Evolutionary conservation across 2,329 filamentous ascomycete genomes (phyloP), one percentile per base, ranked within the genome.

Genomic region (Fusarium sp.): DNA sequence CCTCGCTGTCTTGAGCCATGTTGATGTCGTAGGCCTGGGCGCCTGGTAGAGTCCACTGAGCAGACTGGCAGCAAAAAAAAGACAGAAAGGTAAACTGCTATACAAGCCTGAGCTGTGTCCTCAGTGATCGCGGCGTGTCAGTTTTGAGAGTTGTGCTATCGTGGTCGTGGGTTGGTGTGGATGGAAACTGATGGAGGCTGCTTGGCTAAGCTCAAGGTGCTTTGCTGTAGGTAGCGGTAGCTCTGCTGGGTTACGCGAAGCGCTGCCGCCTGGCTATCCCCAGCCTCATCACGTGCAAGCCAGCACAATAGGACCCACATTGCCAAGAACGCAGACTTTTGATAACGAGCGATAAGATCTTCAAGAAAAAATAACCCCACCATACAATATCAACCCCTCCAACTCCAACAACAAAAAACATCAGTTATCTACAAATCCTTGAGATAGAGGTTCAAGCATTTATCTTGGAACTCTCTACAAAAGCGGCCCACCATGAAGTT

Each of bases 1-100:
- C 90, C 86, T 97, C 94, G 87, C 92, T 94, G 85, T 97, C 94
- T 88, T 97, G 94, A 86, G 95, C 95, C 96, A 98, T 98, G 85
- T 84, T 88, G 83, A 82, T 78, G 81, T 80, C 77, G 79, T 78
- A 59, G 69, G 66, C 73, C 75, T 73, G 72, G 77, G 77, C 78
- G 74, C 74, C 73, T 77, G 48, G 64, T 66, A 69, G 73, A 80
- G 76, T 75, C 80, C 65, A 72, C 47, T 67, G 44, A 68, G 69
- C 48, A 67, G 45, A 70, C 73, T 71, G 61, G 65, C 51, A 67
- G 47, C 49, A 41, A 51, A 33, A 28, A 31, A 66, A 74, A 62
- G 42, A 48, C 64, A 59, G 63, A 54, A 39, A 35, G 39, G 35
- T 51, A 42, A 39, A 70, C 26, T 60, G 58, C n/a, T 45, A 54